These are phyloP conservation scores for Paraphoma sp. DNA, from an alignment of 2,329 filamentous ascomycete genomes.

Conservation along the genomic window DNA sequence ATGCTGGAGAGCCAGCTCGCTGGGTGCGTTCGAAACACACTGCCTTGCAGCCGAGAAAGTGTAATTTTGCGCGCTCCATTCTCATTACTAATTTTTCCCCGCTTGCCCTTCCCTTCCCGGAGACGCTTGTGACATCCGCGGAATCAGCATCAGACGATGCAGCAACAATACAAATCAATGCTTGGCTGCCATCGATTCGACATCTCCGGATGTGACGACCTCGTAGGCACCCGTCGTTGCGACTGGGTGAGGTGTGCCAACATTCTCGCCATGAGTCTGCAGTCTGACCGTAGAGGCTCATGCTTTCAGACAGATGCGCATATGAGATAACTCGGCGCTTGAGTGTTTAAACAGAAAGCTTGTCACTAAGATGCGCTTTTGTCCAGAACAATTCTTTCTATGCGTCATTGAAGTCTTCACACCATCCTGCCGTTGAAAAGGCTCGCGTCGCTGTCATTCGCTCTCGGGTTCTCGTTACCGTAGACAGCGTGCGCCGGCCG, in stretches of 20 bases:
- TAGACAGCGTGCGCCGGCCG: constrained; percentile 23
- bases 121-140: background rate
- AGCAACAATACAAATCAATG: background rate
- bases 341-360: too few relatives aligned
- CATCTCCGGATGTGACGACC: background rate
- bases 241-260: too few relatives aligned
- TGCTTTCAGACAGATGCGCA: too few relatives aligned
- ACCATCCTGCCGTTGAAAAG: constrained; percentile 25
- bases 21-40: too few relatives aligned
- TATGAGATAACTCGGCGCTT: too few relatives aligned
- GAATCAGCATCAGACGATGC: background rate
- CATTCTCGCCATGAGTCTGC: too few relatives aligned
- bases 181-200: background rate
- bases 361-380: too few relatives aligned
- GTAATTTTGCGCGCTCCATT: too few relatives aligned
- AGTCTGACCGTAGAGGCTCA: background rate
- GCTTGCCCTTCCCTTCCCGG: background rate
- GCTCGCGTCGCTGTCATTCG: constrained; percentile 20
- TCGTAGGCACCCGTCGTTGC: too few relatives aligned
- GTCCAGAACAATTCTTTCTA: too few relatives aligned
- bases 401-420: constrained; percentile 2
- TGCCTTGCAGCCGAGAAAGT: too few relatives aligned
- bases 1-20: too few relatives aligned
- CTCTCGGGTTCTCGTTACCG: constrained; percentile 11
- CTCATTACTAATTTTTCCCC: background rate